Evolutionary conservation across 1,284 basidiomycete genomes (phyloP).

Genomic region (Sutorius eximius): DNA sequence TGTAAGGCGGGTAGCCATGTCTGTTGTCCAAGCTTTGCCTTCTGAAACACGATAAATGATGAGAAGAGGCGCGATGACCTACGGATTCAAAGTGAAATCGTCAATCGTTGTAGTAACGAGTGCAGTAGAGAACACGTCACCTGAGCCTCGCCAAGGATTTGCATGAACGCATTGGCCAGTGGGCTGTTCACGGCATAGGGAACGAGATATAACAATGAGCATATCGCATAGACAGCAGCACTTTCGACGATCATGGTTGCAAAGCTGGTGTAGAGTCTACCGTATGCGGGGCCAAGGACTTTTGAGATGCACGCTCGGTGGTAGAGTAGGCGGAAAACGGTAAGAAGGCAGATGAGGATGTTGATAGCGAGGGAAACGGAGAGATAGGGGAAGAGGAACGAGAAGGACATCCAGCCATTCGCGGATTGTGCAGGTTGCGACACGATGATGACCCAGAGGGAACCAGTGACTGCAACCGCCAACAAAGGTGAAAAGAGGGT

Average conservation of each 20-base stretch:
- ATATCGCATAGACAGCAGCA: conserved; percentile 31
- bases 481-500: conserved; percentile 1
- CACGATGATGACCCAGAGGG: conserved; percentile 29
- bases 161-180: conserved; percentile 31
- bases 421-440: conserved; percentile 20
- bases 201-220: conserved; percentile 32
- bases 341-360: conserved; percentile 30
- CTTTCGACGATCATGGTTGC: conserved; percentile 33
- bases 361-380: conserved; percentile 36
- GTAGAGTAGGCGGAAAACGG: conserved; percentile 32
- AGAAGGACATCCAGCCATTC: conserved; percentile 33
- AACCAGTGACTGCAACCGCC: conserved; percentile 26
- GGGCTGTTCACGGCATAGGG: conserved; percentile 25
- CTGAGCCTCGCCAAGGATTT: conserved; percentile 33
- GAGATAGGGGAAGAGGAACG: conserved; percentile 33
- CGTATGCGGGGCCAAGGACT: conserved; percentile 30
- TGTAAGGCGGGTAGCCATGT: conserved; percentile 12
- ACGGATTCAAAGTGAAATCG: neutral
- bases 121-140: conserved; percentile 7
- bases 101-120: neutral
- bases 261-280: conserved; percentile 29
- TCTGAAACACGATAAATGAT: conserved; percentile 36
- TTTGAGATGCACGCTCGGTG: conserved; percentile 31
- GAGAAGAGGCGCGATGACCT: conserved; percentile 34
- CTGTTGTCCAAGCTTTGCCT: conserved; percentile 32